Conservation (phyloP, 306 rosid species). For the Betula pendula region DNA sequence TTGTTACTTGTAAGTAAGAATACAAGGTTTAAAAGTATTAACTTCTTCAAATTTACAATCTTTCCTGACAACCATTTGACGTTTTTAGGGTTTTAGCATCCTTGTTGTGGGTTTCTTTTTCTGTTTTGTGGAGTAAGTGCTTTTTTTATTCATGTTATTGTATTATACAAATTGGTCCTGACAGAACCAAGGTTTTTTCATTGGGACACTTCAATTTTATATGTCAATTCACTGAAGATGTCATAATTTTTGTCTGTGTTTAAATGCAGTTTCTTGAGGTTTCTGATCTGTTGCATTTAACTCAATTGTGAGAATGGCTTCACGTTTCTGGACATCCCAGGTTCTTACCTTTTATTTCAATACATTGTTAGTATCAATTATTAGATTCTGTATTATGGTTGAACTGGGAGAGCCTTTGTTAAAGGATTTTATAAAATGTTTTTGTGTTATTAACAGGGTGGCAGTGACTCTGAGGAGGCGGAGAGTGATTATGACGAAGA, state of each 20-base stretch:
- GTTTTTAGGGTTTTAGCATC: not conserved
- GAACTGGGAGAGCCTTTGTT: not conserved
- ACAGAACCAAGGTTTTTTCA: too few relatives aligned
- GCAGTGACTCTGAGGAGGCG: constrained; percentile 78
- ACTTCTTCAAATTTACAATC: not conserved
- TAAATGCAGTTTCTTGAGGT: not conserved
- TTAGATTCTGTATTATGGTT: not conserved
- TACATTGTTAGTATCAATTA: not conserved
- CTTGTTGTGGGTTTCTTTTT: not conserved
- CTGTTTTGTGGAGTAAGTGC: not conserved
- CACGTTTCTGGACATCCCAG: constrained; percentile 35
- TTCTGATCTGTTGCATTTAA: constrained; percentile 1
- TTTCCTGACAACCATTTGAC: not conserved
- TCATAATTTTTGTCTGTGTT: not conserved
- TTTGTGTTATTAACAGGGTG: constrained; percentile 45
- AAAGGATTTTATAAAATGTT: not conserved
- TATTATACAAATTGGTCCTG: not conserved
- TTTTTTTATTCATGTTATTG: not conserved
- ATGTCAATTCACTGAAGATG: not conserved
- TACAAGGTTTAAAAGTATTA: not conserved
- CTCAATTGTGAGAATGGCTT: constrained; percentile 29
- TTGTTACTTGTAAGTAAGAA: too few relatives aligned
- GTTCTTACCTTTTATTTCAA: not conserved
- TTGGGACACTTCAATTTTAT: not conserved
- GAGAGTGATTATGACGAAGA: constrained; percentile 63